A percentile compares a stretch with the other conserved stretches of the same genome.
These are phyloP conservation scores for Eucalyptus grandis DNA, from an alignment of 345 rosid genomes.

Conservation along the genomic window DNA sequence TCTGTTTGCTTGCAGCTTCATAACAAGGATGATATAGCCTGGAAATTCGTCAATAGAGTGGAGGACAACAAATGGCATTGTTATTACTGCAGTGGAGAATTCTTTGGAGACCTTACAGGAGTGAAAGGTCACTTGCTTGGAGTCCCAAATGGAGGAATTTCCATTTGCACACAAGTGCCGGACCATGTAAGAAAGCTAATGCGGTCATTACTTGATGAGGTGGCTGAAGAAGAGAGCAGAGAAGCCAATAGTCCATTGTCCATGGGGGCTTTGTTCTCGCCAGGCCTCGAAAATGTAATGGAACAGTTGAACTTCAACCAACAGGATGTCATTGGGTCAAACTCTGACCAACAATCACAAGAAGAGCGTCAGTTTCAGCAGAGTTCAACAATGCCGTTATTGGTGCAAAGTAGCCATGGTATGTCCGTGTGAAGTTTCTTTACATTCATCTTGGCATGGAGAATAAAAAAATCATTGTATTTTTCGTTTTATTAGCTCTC, in stretches of 20 bases:
- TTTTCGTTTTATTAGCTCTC: no score
- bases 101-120: neutral
- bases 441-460: no score
- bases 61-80: neutral
- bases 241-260: neutral
- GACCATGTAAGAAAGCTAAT: rapidly evolving
- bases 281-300: no score
- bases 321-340: no score
- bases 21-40: neutral
- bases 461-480: no score
- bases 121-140: neutral
- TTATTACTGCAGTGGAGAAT: rapidly evolving
- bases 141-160: neutral
- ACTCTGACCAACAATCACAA: no score
- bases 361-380: no score
- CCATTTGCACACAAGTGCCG: neutral
- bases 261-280: no score
- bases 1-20: neutral
- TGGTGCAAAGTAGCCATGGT: no score
- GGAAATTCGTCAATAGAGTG: neutral
- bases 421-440: no score
- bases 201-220: rapidly evolving
- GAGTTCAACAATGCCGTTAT: no score
- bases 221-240: neutral
- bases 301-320: no score